phyloP scores from a whole-genome alignment of 2,329 filamentous ascomycete species.

The Claviceps citrina region DNA sequence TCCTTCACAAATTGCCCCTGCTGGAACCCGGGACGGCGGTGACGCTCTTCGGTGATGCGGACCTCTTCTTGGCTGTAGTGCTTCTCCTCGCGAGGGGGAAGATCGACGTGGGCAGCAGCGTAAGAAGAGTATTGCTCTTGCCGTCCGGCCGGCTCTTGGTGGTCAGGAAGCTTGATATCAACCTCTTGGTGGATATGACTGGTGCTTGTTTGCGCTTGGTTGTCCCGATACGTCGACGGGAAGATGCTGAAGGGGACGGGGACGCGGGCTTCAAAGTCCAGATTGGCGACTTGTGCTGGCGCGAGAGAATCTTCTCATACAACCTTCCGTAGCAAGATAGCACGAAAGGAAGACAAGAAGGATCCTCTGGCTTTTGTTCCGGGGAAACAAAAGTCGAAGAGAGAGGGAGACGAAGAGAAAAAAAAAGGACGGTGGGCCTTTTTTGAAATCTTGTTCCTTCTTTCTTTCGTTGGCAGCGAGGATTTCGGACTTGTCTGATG shows the following conservation, averaged over 20 bases:
- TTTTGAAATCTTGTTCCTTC: slow-evolving; percentile 21
- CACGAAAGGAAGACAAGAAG: slow-evolving; percentile 56
- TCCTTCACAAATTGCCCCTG: slow-evolving; percentile 35
- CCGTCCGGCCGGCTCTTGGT: slow-evolving; percentile 74
- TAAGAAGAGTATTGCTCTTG: slow-evolving; percentile 82
- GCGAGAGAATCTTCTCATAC: slow-evolving; percentile 50
- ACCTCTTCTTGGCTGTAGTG: slow-evolving; percentile 71
- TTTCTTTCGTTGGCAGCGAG: slow-evolving; percentile 11
- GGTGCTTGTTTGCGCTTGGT: slow-evolving; percentile 32
- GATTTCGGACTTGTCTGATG: slow-evolving; percentile 13
- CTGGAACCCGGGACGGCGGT: slow-evolving; percentile 54
- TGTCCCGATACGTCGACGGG: slow-evolving; percentile 83
- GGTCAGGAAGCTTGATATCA: slow-evolving; percentile 54
- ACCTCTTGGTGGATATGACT: slow-evolving; percentile 70
- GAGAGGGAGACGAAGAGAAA: slow-evolving; percentile 18
- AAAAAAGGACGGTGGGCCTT: slow-evolving; percentile 18
- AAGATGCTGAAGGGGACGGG: slow-evolving; percentile 99
- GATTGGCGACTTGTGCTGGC: slow-evolving; percentile 73
- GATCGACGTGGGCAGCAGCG: slow-evolving; percentile 42
- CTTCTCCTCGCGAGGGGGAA: slow-evolving; percentile 39
- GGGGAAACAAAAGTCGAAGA: slow-evolving; percentile 38
- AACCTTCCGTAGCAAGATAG: slow-evolving; percentile 40
- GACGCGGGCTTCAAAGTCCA: slow-evolving; percentile 99
- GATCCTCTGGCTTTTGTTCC: slow-evolving; percentile 48
- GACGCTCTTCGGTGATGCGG: slow-evolving; percentile 60